Percentiles rank a stretch among this genome's conserved stretches.
Evolutionary conservation across 441 rosid genomes (phyloP).

Genomic region (Caryocar brasiliense): DNA sequence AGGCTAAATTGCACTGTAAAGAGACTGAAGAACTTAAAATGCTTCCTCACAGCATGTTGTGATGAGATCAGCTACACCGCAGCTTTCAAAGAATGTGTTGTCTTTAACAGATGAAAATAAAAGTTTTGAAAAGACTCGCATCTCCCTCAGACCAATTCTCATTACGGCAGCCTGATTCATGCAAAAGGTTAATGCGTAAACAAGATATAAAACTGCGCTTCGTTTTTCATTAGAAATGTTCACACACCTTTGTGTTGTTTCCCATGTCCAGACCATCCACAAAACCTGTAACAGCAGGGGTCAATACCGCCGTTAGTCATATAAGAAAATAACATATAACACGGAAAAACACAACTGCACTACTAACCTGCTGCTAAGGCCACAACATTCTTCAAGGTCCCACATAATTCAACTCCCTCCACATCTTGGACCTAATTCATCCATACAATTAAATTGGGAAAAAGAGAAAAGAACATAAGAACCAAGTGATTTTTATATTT

Average conservation of each 20-base stretch:
- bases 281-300: conserved; percentile 40
- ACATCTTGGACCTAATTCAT: conserved; percentile 70
- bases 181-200: not conserved
- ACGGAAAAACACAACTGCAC: not conserved
- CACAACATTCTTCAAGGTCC: conserved; percentile 89
- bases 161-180: conserved; percentile 73
- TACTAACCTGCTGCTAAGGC: conserved; percentile 77
- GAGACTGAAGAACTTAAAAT: not conserved
- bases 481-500: not conserved
- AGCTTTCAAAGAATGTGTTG: conserved; percentile 91
- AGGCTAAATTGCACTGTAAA: not conserved
- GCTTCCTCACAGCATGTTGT: conserved; percentile 82
- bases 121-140: conserved; percentile 78
- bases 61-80: conserved; percentile 91
- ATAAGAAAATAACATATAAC: not conserved
- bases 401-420: conserved; percentile 92
- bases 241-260: conserved; percentile 76
- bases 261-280: conserved; percentile 98
- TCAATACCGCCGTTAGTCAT: not conserved
- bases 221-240: not conserved
- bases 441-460: no score
- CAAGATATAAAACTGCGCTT: no score
- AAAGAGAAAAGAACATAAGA: not conserved
- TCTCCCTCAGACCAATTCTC: conserved; percentile 93
- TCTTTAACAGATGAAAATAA: conserved; percentile 80